Base-by-base conservation (phyloP, 306 rosid species). In the Trifolium dubium region DNA sequence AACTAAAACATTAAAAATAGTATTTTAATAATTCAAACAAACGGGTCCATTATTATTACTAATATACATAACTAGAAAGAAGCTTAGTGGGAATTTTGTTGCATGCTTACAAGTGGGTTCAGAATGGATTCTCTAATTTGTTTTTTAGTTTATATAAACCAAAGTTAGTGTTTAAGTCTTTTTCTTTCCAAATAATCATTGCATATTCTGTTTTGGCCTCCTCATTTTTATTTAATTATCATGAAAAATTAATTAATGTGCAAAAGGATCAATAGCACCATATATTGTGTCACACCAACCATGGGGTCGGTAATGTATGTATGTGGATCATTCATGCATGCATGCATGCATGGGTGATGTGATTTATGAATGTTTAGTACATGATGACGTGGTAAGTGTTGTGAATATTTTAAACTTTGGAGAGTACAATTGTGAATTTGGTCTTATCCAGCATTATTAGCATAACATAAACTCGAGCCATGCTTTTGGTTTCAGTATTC, bases 61-160 rank as follows among this genome's bases (percentile, higher is more conserved):
- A 40, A 41, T 55, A 56, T 46, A 55, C 23, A 62, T 31, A 60
- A 60, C 43, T 19, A 47, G 73, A 66, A 72, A 79, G 64, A 75
- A 71, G 74, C 19, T 15, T 79, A 67, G 84, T 83, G 87, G 84
- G 74, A 41, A 66, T 76, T 83, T 49, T 67, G 70, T 79, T 79
- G 82, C 73, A 76, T 72, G 17, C 59, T 74, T 75, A 76, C 51
- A 72, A 76, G 84, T 80, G 87, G 82, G 79, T 76, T 72, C 39
- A 63, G 74, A 80, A 80, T 72, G 84, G 84, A 83, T 76, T 80
- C 84, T 73, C 67, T 54, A 41, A 67, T 77, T 78, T 69, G 49
- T 68, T 82, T 62, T 71, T 41, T 66, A 55, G 65, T 41, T 65
- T 1, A 75, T 37, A 70, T 61, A 13, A 13, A 5, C 49, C 69